Evolutionary conservation across 805 yeast genomes (phyloP), one percentile per base, ranked within the genome.

Genomic region (Candida patagonica): DNA sequence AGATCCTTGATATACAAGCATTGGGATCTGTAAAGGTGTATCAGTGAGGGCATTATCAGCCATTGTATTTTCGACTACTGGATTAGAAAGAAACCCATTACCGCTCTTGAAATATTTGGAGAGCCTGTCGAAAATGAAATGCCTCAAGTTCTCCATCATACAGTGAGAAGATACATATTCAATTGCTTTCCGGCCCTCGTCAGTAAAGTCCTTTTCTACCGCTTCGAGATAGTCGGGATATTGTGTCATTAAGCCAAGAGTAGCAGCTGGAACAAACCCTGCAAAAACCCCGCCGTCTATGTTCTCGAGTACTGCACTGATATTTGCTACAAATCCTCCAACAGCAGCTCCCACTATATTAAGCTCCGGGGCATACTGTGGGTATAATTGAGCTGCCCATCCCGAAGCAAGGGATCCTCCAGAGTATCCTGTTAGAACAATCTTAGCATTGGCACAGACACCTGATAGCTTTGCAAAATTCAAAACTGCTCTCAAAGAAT

Each of bases 371-470:
- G 56, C 57, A 26, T 53, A 53, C 12, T 34, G 20, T 8, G 48
- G 46, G 38, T 48, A 52, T 20, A 52, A 42, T 42, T 52, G 50
- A n/a, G 54, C 49, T 13, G 57, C 56, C 53, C 55, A 51, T 6
- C 94, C 95, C 17, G 87, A 82, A 52, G 88, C 70, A 53, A 89
- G 76, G 58, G 72, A 77, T 50, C 75, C 70, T 46, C 80, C 86
- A 42, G 75, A 75, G 53, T 78, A 78, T 7, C 94, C 70, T 89
- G 94, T 92, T 26, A 85, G 83, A 12, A 94, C 95, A 51, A 83
- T 84, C 29, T 21, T 30, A 16, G 44, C 41, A 23, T 46, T 42
- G 16, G 26, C n/a, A 16, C 36, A 24, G 21, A 67, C 69, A 49
- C 73, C 75, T 15, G 48, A 42, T 31, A 40, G 16, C 30, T 37